phyloP scores from a whole-genome alignment of 306 rosid species.

The Prunus kanzakura region DNA sequence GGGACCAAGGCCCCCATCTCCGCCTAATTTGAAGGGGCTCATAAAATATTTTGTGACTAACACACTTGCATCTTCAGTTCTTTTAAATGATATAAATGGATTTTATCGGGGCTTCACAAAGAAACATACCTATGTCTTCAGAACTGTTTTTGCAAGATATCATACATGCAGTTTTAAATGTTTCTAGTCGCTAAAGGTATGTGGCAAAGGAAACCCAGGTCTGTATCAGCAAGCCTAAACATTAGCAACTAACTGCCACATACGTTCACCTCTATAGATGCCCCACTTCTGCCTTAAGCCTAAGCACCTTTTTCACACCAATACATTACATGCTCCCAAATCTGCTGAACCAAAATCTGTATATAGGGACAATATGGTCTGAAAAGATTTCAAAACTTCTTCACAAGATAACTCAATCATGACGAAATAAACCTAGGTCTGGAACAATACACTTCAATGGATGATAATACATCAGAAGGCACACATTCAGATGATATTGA shows the following conservation, averaged over 20 bases:
- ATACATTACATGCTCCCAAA: background rate
- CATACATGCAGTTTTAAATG: background rate
- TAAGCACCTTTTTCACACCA: background rate
- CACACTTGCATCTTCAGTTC: background rate
- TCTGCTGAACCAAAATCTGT: background rate
- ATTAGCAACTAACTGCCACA: background rate
- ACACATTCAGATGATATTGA: background rate
- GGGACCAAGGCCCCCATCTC: background rate
- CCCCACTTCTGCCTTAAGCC: background rate
- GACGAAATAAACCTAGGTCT: background rate
- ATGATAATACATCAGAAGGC: background rate
- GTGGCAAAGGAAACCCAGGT: too few species aligned
- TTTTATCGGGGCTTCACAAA: background rate
- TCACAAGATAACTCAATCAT: background rate
- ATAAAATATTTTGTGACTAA: background rate
- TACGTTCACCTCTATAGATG: background rate
- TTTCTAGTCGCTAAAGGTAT: background rate
- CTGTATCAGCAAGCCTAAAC: background rate
- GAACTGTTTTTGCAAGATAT: background rate
- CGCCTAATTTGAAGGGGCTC: background rate
- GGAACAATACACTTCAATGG: background rate
- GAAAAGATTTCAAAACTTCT: background rate
- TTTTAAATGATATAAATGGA: background rate
- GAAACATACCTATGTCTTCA: background rate
- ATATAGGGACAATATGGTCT: background rate